phyloP scores from a whole-genome alignment of 2,329 filamentous ascomycete species.

The Sarocladiaceae sp. region DNA sequence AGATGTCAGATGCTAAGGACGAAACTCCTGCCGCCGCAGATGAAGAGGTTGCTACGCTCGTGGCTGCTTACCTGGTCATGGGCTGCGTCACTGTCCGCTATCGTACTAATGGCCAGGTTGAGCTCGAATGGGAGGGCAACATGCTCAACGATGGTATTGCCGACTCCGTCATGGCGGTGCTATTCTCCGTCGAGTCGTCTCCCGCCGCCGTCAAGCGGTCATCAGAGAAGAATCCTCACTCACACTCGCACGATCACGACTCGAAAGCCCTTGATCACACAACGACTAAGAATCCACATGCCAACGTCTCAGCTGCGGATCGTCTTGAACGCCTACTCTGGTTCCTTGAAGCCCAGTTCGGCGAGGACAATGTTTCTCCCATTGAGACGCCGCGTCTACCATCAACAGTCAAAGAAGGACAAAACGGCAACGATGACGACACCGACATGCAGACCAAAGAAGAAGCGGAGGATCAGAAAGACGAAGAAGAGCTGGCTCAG shows the following conservation, averaged over 20 bases:
- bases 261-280: constrained; percentile 11
- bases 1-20: constrained; percentile 26
- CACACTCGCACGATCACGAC: constrained; percentile 39
- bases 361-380: constrained; percentile 73
- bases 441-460: constrained; percentile 14
- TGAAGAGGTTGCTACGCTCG: constrained; percentile 54
- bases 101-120: constrained; percentile 71
- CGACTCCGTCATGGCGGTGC: constrained; percentile 91
- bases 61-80: constrained; percentile 72
- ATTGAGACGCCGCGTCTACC: constrained; percentile 62
- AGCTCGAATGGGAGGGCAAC: constrained; percentile 96
- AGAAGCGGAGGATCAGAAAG: constrained; percentile 17
- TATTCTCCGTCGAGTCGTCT: constrained; percentile 88
- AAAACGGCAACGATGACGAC: constrained; percentile 18
- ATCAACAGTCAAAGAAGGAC: constrained; percentile 26
- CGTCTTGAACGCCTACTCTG: constrained; percentile 83
- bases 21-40: constrained; percentile 47
- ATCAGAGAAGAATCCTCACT: constrained; percentile 27
- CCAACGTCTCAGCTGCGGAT: constrained; percentile 66
- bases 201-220: constrained; percentile 85
- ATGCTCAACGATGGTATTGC: constrained; percentile 96
- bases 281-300: constrained; percentile 61
- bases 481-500: constrained; percentile 43
- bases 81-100: constrained; percentile 84
- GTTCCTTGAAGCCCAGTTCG: constrained; percentile 97